These are phyloP conservation scores for Brettanomyces nanus DNA, from an alignment of 805 yeast genomes.

Conservation along the genomic window DNA sequence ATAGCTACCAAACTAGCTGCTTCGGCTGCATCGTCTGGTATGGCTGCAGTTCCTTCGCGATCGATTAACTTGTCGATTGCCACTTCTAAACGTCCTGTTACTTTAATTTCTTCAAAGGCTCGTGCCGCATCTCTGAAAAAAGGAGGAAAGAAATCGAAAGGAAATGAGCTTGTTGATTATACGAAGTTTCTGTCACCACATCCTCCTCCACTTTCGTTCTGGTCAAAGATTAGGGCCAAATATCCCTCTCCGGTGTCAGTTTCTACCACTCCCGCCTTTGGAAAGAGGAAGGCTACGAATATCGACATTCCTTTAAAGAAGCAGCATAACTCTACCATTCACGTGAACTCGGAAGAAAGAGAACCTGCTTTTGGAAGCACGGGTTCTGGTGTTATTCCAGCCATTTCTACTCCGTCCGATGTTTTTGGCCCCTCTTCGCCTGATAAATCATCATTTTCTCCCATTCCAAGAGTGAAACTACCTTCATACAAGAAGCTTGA, in stretches of 20 bases:
- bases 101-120: background rate
- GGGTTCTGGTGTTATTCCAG: too few species aligned
- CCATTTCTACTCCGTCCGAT: too few species aligned
- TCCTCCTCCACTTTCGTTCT: constrained; percentile 11
- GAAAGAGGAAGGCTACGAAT: constrained; percentile 12
- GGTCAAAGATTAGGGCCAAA: constrained; percentile 1
- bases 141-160: constrained; percentile 1
- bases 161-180: constrained; percentile 6
- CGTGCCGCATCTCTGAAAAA: background rate
- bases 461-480: constrained; percentile 17
- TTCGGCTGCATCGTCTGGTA: constrained; percentile 4
- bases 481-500: constrained; percentile 27
- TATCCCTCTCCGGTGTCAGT: too few species aligned
- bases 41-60: constrained; percentile 12
- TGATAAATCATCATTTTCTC: constrained; percentile 3
- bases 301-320: background rate
- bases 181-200: constrained; percentile 13
- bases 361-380: background rate
- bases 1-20: background rate
- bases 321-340: background rate
- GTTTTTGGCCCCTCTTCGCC: background rate
- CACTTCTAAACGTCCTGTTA: background rate
- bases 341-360: background rate
- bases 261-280: too few species aligned
- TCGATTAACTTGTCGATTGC: background rate